Percentiles rank a stretch among this genome's conserved stretches.
phyloP scores from a whole-genome alignment of 2,329 filamentous ascomycete genomes.

The Epichloe sibirici region DNA sequence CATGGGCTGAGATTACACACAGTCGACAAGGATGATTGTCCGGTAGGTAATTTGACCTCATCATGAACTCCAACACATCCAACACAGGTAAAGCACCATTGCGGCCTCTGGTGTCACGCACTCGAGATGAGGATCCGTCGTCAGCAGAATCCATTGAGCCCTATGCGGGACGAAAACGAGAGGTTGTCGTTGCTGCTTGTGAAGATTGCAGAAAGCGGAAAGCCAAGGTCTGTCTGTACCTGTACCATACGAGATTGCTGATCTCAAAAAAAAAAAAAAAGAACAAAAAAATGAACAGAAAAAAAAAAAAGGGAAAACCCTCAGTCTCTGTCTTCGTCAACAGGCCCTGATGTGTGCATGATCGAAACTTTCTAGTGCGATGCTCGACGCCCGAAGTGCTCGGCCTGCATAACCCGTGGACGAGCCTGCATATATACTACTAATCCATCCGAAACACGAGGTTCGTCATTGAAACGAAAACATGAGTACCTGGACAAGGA shows the following conservation, averaged over 20 bases:
- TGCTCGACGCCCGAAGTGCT: conserved; percentile 1
- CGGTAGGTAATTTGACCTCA: not conserved
- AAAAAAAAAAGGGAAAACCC: not conserved
- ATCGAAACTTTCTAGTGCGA: not conserved
- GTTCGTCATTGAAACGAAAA: not conserved
- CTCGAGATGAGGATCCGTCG: not conserved
- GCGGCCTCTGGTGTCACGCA: not conserved
- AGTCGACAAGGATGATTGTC: not conserved
- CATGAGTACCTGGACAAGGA: not conserved
- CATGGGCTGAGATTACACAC: not conserved
- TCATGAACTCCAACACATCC: not conserved
- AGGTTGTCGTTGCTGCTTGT: not conserved
- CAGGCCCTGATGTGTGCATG: not conserved
- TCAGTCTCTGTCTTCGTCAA: not conserved
- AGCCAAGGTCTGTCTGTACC: not conserved
- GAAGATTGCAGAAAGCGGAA: conserved; percentile 1
- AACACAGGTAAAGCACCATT: not conserved
- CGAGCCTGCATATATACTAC: not conserved
- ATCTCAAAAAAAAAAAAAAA: not conserved
- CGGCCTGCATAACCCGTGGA: not conserved
- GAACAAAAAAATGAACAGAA: not conserved
- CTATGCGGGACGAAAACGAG: not conserved
- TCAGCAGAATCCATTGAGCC: not conserved
- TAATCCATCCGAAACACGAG: not conserved
- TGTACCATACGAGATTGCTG: not conserved